Evolutionary conservation across 768 basidiomycete genomes (phyloP), one percentile per base, ranked within the genome.

Genomic region (Tricholomella constricta): DNA sequence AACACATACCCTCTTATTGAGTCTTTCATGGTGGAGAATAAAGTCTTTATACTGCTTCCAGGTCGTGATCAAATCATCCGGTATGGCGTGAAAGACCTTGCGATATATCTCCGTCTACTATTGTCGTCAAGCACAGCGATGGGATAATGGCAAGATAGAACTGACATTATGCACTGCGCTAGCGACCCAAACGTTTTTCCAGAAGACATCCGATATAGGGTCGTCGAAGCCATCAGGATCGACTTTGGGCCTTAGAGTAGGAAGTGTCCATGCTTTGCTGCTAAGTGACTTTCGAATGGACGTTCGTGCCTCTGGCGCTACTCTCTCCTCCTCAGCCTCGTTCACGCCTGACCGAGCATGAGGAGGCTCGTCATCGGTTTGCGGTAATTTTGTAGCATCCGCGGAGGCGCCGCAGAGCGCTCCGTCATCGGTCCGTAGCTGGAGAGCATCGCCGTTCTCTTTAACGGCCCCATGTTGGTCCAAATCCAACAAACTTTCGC

Each of bases 1-100:
- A 23, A 42, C 26, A 19, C 56, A 14, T 63, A 89, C 91, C 27
- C 78, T 80, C 69, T 83, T 89, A 60, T 78, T 82, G 56, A 91
- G 62, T 2, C 89, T 82, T 56, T 93, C 91, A 41, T 93, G 88
- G 63, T 88, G 79, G 5, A 77, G 69, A 41, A 88, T 72, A 62
- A 91, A 98, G 56, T 95, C 91, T 65, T 87, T 95, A 62, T 83
- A 98, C 64, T 93, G 89, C 63, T 94, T 94, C 96, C 96, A 99
- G 0, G 95, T 96, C 1, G 87, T 88, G 54, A 98, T 83, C 20
- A 85, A 76, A 66, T 99, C 95, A 67, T 98, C 96, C 5, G 97
- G 96, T 48, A 95, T 75, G 31, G 89, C 88, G 62, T 93, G 88
- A 75, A 99, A 99, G 3, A 98, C 94, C 65, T 91, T 95, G 50